A percentile compares a stretch with the other conserved stretches of the same genome.
These are phyloP conservation scores for Barnettozyma salicaria DNA, from an alignment of 805 yeast genomes.

Conservation along the genomic window DNA sequence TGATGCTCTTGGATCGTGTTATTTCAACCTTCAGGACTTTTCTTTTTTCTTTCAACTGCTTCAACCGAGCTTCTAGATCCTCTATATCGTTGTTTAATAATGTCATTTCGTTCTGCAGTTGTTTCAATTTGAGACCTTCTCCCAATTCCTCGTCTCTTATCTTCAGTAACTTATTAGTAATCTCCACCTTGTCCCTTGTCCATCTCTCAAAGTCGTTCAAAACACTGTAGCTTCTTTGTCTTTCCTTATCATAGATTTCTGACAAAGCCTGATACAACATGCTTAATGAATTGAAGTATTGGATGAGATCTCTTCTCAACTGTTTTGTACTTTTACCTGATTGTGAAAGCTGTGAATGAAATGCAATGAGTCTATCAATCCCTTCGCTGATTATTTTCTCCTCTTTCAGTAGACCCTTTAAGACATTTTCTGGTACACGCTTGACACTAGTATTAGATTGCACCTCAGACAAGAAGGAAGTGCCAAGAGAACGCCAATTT, in stretches of 20 bases:
- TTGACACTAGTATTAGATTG: too few species aligned
- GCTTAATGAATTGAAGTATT: constrained; percentile 31
- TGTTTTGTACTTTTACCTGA: constrained; percentile 29
- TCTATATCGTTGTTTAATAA: constrained; percentile 34
- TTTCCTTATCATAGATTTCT: constrained; percentile 37
- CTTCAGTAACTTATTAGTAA: constrained; percentile 31
- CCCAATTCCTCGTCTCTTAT: constrained; percentile 34
- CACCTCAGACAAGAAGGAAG: too few species aligned
- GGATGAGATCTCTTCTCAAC: constrained; percentile 28
- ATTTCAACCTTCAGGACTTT: constrained; percentile 33
- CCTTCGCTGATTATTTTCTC: constrained; percentile 16
- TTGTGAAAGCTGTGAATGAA: constrained; percentile 26
- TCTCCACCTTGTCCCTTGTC: constrained; percentile 32
- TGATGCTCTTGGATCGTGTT: constrained; percentile 38
- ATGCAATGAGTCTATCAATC: constrained; percentile 14
- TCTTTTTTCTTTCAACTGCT: constrained; percentile 30
- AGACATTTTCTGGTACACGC: constrained; percentile 9
- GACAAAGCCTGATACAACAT: constrained; percentile 35
- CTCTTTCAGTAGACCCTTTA: constrained; percentile 17
- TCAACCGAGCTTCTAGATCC: constrained; percentile 30
- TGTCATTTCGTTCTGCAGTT: constrained; percentile 29
- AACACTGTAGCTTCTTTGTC: constrained; percentile 24
- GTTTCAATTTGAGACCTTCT: constrained; percentile 36
- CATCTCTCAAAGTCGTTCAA: constrained; percentile 31
- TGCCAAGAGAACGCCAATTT: too few species aligned